Evolutionary conservation across 2,329 filamentous ascomycete genomes (phyloP).

Genomic region (Dactylellina parvicollis): DNA sequence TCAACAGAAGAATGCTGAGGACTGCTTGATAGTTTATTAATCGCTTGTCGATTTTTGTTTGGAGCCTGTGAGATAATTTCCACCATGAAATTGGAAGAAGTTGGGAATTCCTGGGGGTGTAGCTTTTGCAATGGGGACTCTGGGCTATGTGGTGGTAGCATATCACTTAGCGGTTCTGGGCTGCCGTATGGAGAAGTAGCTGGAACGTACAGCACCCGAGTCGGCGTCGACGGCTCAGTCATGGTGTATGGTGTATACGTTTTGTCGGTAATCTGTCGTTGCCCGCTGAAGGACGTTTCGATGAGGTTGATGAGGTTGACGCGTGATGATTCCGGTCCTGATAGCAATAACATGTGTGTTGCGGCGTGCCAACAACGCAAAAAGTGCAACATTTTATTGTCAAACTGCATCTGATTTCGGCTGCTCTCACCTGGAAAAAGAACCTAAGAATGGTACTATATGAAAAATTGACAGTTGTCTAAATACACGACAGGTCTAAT

Average conservation of each 20-base stretch:
- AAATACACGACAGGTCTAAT: no score
- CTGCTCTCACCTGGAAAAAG: no score
- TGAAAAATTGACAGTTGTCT: no score
- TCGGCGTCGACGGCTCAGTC: conserved; percentile 34
- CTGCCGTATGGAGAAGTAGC: conserved; percentile 49
- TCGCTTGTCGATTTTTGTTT: background rate
- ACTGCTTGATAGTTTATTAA: background rate
- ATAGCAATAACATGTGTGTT: no score
- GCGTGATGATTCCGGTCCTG: no score
- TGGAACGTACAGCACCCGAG: conserved; percentile 12
- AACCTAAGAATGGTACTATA: no score
- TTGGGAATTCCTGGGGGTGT: background rate
- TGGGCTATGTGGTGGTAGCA: conserved; percentile 19
- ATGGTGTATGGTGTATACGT: background rate
- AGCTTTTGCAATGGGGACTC: conserved; percentile 13
- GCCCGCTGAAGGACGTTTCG: background rate
- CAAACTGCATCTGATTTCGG: no score
- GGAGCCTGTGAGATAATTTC: conserved; percentile 12
- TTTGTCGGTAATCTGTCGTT: background rate
- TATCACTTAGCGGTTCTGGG: conserved; percentile 38
- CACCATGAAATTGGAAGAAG: conserved; percentile 9
- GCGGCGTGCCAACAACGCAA: no score
- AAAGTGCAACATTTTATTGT: no score
- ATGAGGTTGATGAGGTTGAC: background rate
- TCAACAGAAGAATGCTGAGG: conserved; percentile 9